A percentile compares a stretch with the other conserved stretches of the same genome.
phyloP scores from a whole-genome alignment of 2,329 filamentous ascomycete genomes.

The Ceratocystis destructans region DNA sequence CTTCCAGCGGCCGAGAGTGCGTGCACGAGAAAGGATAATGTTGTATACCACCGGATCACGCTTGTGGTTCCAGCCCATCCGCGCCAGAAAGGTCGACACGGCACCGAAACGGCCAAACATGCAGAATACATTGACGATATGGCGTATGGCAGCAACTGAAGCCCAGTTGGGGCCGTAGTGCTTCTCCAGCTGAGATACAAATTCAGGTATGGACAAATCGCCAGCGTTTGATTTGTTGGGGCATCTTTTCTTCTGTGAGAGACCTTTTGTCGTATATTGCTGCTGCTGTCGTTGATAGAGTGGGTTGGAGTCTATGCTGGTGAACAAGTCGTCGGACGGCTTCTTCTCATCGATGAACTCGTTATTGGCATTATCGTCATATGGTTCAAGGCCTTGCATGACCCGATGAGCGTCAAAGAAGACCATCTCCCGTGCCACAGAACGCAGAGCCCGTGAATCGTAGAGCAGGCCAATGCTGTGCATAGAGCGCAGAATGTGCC shows the following conservation, averaged over 20 bases:
- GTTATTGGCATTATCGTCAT: background rate
- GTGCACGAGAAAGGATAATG: constrained; percentile 15
- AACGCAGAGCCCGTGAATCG: constrained; percentile 26
- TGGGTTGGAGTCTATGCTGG: background rate
- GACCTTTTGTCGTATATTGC: background rate
- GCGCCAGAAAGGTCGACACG: background rate
- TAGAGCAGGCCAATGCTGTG: constrained; percentile 32
- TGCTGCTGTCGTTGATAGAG: background rate
- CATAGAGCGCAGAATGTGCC: constrained; percentile 36
- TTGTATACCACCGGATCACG: constrained; percentile 14
- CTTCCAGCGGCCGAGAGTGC: background rate
- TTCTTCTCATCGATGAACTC: background rate
- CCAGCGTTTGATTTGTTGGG: background rate
- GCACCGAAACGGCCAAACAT: constrained; percentile 26
- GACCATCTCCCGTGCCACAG: constrained; percentile 33
- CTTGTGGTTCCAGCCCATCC: background rate
- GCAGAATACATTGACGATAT: constrained; percentile 32
- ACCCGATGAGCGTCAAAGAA: constrained; percentile 32
- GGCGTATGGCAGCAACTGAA: constrained; percentile 27
- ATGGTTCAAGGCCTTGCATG: constrained; percentile 24
- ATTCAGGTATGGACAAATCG: constrained; percentile 21
- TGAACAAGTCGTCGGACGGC: background rate
- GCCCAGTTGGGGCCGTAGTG: constrained; percentile 37
- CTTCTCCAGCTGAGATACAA: constrained; percentile 30
- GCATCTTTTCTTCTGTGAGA: background rate